phyloP scores from a whole-genome alignment of 2,329 filamentous ascomycete genomes.

The Decorospora gaudefroyi region DNA sequence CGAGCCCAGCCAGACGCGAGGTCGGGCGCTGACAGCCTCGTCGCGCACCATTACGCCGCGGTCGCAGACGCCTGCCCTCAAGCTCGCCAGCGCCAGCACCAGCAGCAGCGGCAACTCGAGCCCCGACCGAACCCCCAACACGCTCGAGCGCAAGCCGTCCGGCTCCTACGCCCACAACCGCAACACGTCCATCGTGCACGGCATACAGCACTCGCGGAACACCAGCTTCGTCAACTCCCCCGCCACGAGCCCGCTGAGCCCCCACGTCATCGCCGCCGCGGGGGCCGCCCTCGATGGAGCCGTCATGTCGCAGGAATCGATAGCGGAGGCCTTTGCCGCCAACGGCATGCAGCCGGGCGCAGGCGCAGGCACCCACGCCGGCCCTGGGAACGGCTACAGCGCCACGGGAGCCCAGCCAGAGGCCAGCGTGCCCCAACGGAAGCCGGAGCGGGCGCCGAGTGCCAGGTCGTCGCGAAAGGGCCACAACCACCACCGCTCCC shows the following conservation, averaged over 20 bases:
- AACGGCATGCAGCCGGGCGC: constrained; percentile 32
- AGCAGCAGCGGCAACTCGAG: constrained; percentile 46
- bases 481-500: constrained; percentile 77
- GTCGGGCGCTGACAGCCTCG: constrained; percentile 52
- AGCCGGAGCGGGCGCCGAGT: constrained; percentile 55
- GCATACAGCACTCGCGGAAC: constrained; percentile 88
- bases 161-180: constrained; percentile 82
- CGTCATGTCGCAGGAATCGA: constrained; percentile 48
- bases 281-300: constrained; percentile 47
- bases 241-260: constrained; percentile 79
- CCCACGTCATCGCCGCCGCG: constrained; percentile 72
- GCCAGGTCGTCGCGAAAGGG: constrained; percentile 72
- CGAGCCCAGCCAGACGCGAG: constrained; percentile 53
- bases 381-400: constrained; percentile 20
- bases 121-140: constrained; percentile 43
- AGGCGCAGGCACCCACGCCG: too few relatives aligned
- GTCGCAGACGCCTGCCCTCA: constrained; percentile 50
- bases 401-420: constrained; percentile 18
- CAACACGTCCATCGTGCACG: constrained; percentile 96
- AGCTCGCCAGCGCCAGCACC: constrained; percentile 37
- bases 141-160: constrained; percentile 57
- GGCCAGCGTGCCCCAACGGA: constrained; percentile 30
- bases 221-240: constrained; percentile 80
- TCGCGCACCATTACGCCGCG: constrained; percentile 52
- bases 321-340: constrained; percentile 44